phyloP scores from a whole-genome alignment of 805 yeast species.

The Candida boidinii region DNA sequence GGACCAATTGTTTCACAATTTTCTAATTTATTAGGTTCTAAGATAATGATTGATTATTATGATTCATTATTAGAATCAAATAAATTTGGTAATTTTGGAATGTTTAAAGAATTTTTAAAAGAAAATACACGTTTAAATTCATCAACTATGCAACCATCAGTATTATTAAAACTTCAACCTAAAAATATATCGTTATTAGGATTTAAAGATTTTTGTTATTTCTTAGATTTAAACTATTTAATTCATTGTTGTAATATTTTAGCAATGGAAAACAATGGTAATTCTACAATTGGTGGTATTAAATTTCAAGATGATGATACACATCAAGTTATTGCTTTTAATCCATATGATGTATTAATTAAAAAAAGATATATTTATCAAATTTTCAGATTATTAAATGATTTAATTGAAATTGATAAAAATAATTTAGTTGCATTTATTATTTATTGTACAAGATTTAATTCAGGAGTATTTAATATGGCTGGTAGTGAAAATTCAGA shows the following conservation, averaged over 20 bases:
- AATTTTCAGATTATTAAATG: constrained; percentile 1
- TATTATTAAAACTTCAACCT: no score
- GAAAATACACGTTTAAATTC: no score
- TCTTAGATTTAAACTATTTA: constrained; percentile 1
- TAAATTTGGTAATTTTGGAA: no score
- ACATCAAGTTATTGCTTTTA: constrained; percentile 1
- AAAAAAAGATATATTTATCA: constrained; percentile 2
- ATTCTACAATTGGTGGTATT: constrained; percentile 2
- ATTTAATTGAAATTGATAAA: not conserved
- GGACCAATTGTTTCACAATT: not conserved
- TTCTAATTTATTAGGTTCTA: constrained; percentile 1
- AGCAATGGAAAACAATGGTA: constrained; percentile 1
- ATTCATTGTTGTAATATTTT: constrained; percentile 1
- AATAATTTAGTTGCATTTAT: not conserved
- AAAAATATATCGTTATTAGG: not conserved
- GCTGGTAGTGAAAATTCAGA: no score
- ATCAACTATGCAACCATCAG: no score
- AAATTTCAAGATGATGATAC: constrained; percentile 1
- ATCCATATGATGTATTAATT: constrained; percentile 2
- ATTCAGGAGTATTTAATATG: no score
- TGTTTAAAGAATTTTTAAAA: no score
- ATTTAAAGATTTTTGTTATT: not conserved
- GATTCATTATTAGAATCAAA: no score
- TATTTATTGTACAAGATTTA: constrained; percentile 1
- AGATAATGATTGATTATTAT: constrained; percentile 1